Conservation (phyloP, 2,329 filamentous ascomycete genomes). For the Lachnellula occidentalis region DNA sequence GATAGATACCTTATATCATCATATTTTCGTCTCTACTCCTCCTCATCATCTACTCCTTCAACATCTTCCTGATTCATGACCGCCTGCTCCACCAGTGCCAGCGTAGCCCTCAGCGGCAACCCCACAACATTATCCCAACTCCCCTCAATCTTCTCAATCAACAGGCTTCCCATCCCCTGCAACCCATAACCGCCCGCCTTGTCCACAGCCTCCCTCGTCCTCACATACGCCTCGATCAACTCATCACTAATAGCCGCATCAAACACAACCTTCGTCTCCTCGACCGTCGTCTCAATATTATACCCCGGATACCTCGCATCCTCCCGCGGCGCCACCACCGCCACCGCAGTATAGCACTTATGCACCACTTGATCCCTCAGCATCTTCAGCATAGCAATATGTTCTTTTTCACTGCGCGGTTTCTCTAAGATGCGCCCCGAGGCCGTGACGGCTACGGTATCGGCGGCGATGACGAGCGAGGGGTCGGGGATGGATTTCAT, state of each 20-base stretch:
- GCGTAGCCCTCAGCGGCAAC: conserved; percentile 69
- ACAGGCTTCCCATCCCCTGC: conserved; percentile 78
- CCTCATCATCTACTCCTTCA: conserved; percentile 37
- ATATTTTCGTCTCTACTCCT: background rate
- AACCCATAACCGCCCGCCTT: conserved; percentile 96
- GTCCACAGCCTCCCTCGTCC: conserved; percentile 85
- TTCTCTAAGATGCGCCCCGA: conserved; percentile 84
- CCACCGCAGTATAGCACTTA: conserved; percentile 81
- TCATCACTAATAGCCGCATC: conserved; percentile 72
- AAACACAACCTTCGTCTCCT: conserved; percentile 90
- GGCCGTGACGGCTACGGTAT: conserved; percentile 79
- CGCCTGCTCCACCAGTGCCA: conserved; percentile 85
- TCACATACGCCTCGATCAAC: conserved; percentile 74
- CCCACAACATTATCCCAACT: conserved; percentile 93
- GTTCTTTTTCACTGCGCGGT: conserved; percentile 73
- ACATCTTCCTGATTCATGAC: conserved; percentile 66
- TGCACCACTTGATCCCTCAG: conserved; percentile 73
- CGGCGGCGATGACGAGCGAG: conserved; percentile 79
- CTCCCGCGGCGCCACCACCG: conserved; percentile 73
- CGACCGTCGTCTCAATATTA: conserved; percentile 70
- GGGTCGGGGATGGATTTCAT: conserved; percentile 53
- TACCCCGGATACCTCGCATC: conserved; percentile 84
- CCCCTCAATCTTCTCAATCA: conserved; percentile 86
- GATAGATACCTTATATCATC: no score
- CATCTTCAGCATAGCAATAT: conserved; percentile 76